Evolutionary conservation across 192 early-diverging fungal species (phyloP).

Genomic region (Phlyctochytrium planicorne): DNA sequence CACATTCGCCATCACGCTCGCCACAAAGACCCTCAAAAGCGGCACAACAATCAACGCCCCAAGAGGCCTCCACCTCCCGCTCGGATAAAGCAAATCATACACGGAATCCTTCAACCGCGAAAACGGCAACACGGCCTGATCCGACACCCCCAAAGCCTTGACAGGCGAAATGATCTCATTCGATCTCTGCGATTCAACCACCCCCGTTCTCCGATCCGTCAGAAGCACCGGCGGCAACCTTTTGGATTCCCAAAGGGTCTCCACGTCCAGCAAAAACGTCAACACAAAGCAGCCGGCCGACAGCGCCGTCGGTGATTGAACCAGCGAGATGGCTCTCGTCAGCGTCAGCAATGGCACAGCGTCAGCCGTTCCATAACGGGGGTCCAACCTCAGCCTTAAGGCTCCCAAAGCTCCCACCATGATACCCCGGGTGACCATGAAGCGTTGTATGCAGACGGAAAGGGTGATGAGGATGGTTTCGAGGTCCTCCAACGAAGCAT

Average conservation of each 20-base stretch:
- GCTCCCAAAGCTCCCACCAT: not conserved
- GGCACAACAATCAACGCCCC: not conserved
- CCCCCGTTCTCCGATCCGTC: not conserved
- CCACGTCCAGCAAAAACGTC: not conserved
- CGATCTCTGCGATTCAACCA: not conserved
- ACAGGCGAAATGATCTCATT: not conserved
- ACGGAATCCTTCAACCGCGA: not conserved
- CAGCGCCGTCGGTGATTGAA: not conserved
- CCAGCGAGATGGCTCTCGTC: not conserved
- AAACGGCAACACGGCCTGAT: too few relatives aligned
- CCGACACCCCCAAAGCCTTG: not conserved
- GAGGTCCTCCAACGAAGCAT: too few relatives aligned
- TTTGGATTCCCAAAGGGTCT: not conserved
- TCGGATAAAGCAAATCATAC: not conserved
- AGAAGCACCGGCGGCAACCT: not conserved
- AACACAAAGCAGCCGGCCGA: not conserved
- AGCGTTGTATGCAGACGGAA: not conserved
- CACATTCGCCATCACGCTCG: too few relatives aligned
- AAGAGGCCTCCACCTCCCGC: not conserved
- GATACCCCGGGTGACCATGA: not conserved
- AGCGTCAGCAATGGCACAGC: not conserved
- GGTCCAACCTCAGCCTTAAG: not conserved
- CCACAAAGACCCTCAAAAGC: not conserved
- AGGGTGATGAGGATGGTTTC: not conserved
- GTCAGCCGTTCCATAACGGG: not conserved